Base-by-base conservation (phyloP, 495 filamentous ascomycete genomes). In the Terfezia claveryi region DNA sequence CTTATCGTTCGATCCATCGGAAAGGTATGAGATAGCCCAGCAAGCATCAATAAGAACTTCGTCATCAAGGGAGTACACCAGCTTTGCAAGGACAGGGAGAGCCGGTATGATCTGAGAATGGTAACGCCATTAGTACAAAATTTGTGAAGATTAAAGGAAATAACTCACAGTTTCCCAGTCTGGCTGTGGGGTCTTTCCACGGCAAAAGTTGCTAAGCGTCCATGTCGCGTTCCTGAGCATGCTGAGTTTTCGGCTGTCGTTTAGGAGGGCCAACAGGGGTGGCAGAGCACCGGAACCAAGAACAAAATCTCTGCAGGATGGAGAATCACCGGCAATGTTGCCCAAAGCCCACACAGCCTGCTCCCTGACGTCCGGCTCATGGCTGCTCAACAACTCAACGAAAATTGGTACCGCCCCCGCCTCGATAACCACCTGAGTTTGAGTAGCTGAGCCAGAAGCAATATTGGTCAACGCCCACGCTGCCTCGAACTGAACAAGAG, bases 401-500 rank as follows among this genome's bases (percentile, higher is more conserved):
- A 99, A 99, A 66, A 99, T 96, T 8, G 92, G 92, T 23, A 99
- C 92, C 58, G 92, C 92, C 62, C 91, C 89, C 54, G 92, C 91
- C 68, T 95, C 89, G 63, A 99, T 96, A 62, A 99, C 92, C 14
- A 95, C 91, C 68, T 99, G 89, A 53, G 92, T 99, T 69, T 99
- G 92, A 60, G 86, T 81, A 44, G 92, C 89, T 56, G 88, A 94
- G 60, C 92, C 92, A 37, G 88, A 95, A 50, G 92, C 92, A 70
- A 99, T 99, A 73, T 99, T 99, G 71, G 92, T 99, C 66, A 99
- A 74, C 59, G 92, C 92, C 92, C 92, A 99, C 10, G 92, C 92
- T 62, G 92, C 91, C 71, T 99, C 92, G 68, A 99, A 99, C 70
- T 99, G 92, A 52, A 99, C 92, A 23, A 99, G 76, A 36, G 92